Evolutionary conservation across 768 basidiomycete species (phyloP), one percentile per base, ranked within the genome.

Genomic region (Mrakia frigida): DNA sequence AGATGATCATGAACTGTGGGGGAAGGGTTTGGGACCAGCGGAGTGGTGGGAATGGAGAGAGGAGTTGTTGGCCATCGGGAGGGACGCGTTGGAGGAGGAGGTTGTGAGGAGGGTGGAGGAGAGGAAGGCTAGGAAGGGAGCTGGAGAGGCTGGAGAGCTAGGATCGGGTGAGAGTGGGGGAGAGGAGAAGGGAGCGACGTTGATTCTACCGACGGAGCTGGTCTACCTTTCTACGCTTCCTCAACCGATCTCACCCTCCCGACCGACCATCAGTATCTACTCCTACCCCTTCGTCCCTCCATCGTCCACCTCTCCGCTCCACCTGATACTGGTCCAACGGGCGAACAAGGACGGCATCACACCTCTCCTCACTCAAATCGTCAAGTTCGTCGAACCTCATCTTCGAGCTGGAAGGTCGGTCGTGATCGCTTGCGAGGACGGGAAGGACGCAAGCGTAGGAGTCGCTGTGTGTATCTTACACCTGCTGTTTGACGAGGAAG

Each of bases 1-100:
- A 0, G 96, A 98, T 80, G 96, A 98, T 80, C 93, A 95, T 81
- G 94, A 97, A 82, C 85, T 91, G 7, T 95, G 93, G 94, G 87
- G 90, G 39, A 79, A 93, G 91, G 93, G 93, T 6, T 84, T 96
- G 74, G 92, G 89, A 0, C 91, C 94, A 0, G 79, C 81, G 2
- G 72, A 90, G 21, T 96, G 91, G 82, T 95, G 94, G 91, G 78
- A 76, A 37, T 82, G 92, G 79, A 85, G 84, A 39, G 80, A 83
- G 2, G 80, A 79, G 11, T 83, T 96, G 9, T 82, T 94, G 23
- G 43, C 1, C 1, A 7, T 28, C 4, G 71, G 43, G 9, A 52
- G 61, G 41, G 72, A 73, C 16, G 52, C n/a, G 35, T 23, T 78
- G 28, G 39, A 69, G 4, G 61, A 52, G 61, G 43, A 68, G 67